Evolutionary conservation across 2,329 filamentous ascomycete species (phyloP).

Genomic region (Zymoseptoria crescenta): DNA sequence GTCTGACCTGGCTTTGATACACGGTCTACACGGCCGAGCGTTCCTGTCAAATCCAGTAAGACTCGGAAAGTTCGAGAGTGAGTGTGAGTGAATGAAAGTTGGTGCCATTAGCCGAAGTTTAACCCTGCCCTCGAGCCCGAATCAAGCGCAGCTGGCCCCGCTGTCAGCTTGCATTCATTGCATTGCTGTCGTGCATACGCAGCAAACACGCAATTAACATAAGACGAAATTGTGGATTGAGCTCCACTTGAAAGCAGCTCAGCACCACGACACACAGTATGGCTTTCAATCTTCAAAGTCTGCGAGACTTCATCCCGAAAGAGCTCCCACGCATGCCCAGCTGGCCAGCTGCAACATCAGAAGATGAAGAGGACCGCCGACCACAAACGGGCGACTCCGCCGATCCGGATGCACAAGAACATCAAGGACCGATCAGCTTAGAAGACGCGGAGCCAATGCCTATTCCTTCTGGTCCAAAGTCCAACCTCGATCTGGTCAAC

Average conservation of each 20-base stretch:
- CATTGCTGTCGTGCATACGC: neutral
- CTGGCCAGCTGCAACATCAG: slow-evolving; percentile 20
- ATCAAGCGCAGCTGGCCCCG: neutral
- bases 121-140: neutral
- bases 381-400: slow-evolving; percentile 10
- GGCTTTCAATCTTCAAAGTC: slow-evolving; percentile 27
- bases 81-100: neutral
- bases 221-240: neutral
- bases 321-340: slow-evolving; percentile 24
- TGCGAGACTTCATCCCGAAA: slow-evolving; percentile 26
- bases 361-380: slow-evolving; percentile 10
- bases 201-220: neutral
- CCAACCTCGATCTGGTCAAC: slow-evolving; percentile 48
- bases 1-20: neutral
- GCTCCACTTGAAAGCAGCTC: neutral
- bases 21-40: neutral
- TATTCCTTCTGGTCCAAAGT: slow-evolving; percentile 28
- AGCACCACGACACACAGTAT: slow-evolving; percentile 1
- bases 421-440: slow-evolving; percentile 12
- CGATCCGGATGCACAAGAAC: slow-evolving; percentile 16
- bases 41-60: neutral
- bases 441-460: slow-evolving; percentile 24
- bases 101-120: neutral
- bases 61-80: slow-evolving; percentile 2
- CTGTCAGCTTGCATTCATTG: neutral